These are phyloP conservation scores for Straminergon stramineum DNA, from an alignment of 225 moss, liverwort and hornwort genomes.

Conservation along the genomic window DNA sequence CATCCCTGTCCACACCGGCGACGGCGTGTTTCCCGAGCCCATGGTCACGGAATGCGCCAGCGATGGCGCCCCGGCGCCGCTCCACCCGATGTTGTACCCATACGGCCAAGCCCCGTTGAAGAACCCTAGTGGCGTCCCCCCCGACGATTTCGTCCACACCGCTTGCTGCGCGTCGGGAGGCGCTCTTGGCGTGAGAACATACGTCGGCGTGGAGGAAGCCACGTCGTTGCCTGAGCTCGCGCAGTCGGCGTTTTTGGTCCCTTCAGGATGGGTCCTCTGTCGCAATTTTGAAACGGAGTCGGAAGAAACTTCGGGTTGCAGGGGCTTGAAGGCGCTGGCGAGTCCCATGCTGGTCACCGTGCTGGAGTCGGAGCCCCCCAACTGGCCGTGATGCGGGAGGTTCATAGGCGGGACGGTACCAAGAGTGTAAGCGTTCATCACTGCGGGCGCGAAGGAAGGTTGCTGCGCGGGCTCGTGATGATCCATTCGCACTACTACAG, in stretches of 20 bases:
- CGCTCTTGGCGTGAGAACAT: conserved; percentile 10
- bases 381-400: not conserved
- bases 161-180: conserved; percentile 3
- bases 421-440: not conserved
- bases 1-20: conserved; percentile 24
- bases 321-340: conserved; percentile 28
- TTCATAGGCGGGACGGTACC: conserved; percentile 18
- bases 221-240: conserved; percentile 1
- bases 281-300: conserved; percentile 31
- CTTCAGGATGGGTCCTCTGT: conserved; percentile 9
- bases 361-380: not conserved
- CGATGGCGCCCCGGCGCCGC: not conserved
- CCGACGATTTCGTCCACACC: conserved; percentile 18
- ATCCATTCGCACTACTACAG: conserved; percentile 8
- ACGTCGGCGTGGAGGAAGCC: not conserved
- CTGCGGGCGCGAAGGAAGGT: not conserved
- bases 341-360: not conserved
- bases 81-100: conserved; percentile 38
- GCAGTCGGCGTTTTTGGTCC: not conserved
- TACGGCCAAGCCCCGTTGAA: conserved; percentile 46
- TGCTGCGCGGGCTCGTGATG: conserved; percentile 30
- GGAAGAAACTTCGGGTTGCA: conserved; percentile 8
- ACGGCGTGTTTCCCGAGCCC: not conserved
- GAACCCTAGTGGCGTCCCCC: conserved; percentile 22
- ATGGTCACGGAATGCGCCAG: not conserved